Conservation (phyloP, 148 eudicot genomes). For the Salicornia ramosissima region DNA sequence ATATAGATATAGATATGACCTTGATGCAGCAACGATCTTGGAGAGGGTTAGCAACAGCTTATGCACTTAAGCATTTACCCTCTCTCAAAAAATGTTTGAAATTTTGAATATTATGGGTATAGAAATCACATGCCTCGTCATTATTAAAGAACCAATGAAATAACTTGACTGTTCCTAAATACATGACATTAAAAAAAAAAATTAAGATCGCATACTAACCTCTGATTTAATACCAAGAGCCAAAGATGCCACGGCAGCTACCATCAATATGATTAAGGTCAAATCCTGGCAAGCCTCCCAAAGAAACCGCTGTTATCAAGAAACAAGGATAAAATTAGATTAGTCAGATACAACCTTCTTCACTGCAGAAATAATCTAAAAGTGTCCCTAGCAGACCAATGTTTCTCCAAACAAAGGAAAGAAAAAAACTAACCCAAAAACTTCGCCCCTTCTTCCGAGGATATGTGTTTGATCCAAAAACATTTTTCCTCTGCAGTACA, state of each 20-base stretch:
- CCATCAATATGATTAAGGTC: conserved; percentile 76
- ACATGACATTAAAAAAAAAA: too few species aligned
- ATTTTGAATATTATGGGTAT: not conserved
- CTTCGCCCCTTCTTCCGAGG: conserved; percentile 78
- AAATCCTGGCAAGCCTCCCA: conserved; percentile 96
- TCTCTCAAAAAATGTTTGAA: too few species aligned
- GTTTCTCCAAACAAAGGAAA: not conserved
- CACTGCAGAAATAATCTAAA: not conserved
- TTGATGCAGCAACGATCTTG: not conserved
- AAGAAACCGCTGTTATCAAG: conserved; percentile 52
- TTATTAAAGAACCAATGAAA: not conserved
- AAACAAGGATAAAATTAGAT: not conserved
- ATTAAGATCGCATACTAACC: too few species aligned
- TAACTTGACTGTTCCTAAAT: too few species aligned
- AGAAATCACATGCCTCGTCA: not conserved
- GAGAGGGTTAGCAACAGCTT: not conserved
- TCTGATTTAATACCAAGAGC: conserved; percentile 90
- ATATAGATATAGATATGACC: too few species aligned
- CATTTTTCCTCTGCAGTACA: conserved; percentile 39
- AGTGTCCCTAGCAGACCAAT: not conserved
- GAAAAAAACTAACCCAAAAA: conserved; percentile 51
- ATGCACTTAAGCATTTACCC: not conserved
- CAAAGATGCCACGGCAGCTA: conserved; percentile 94
- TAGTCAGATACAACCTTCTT: not conserved
- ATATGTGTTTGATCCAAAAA: conserved; percentile 88